Evolutionary conservation across 805 yeast species (phyloP), one percentile per base, ranked within the genome.

Genomic region (Candida khao-thaluensis): DNA sequence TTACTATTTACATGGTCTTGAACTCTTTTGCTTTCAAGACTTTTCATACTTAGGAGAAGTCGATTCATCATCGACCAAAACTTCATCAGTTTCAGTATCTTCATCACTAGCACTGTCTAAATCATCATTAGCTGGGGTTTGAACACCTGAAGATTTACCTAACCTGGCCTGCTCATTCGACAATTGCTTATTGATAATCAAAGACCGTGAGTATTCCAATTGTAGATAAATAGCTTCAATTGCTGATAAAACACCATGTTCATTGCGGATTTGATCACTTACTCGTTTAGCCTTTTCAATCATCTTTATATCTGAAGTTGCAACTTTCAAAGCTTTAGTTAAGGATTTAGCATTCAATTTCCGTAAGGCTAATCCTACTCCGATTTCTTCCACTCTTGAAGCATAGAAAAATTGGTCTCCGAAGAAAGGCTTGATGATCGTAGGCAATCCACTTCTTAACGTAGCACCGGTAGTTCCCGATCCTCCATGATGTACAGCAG

Each of bases 401-500:
- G 95, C 96, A 59, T 86, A 91, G 57, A 91, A 91, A 56, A 86
- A 90, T 61, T 91, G 98, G 60, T 91, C 98, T 0, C 96, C 98
- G 59, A 91, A 91, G 54, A 91, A 91, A 2, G 98, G 98, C 58
- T 90, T 91, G 51, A 91, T 79, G 23, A 91, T 74, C 0, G 95
- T 88, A 1, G 98, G 97, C 22, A 85, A 59, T 0, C 98, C 98
- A 10, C 85, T 83, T 45, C 90, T 69, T 39, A 91, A 59, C 2
- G 95, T 76, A 0, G 96, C 96, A 6, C 98, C 98, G 0, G 97
- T 91, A 0, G 97, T 87, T 1, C 98, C 98, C 0, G 95, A 83
- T 0, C 98, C 98, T 27, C 98, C 98, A 57, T 91, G 98, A 57
- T 91, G 98, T 3, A 91, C 96, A 0, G 95, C 95, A 0, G 91